Evolutionary conservation across 345 rosid species (phyloP), one percentile per base, ranked within the genome.

Genomic region (Euphorbia peplus): DNA sequence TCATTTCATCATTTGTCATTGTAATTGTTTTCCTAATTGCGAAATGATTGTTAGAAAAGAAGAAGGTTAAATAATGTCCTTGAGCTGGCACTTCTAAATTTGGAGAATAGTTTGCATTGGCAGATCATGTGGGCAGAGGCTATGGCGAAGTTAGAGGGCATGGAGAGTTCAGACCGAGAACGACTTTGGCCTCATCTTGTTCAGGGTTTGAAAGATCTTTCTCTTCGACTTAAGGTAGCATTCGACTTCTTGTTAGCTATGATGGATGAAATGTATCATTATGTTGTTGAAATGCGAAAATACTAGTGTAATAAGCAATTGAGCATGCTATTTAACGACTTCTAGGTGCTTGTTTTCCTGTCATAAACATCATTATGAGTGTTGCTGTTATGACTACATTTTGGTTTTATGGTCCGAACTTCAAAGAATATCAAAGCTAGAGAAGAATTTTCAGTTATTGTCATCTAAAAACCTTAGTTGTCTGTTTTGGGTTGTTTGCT

Each of bases 81-180:
- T 18, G 53, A 35, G 53, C 50, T 61, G 77, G 4, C 68, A 6
- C 26, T 35, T 76, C 75, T 80, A 79, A 78, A 64, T 39, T 54
- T 56, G 79, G 58, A 70, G 71, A 76, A 66, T 85, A 80, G 82
- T 83, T 83, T 81, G 78, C 71, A 47, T 75, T 70, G 78, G 70
- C 82, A 95, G 99, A 92, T 90, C 51, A 90, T 88, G 98, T 95
- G 97, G 98, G 93, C 89, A 7, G 99, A 95, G 84, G 93, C 98
- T 18, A 88, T 88, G 93, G 81, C 85, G 28, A 95, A 92, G 75
- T 85, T 95, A 60, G 98, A 92, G 81, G 97, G 98, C 37, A 92
- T 95, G 99, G 97, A 92, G 71, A 86, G 90, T 63, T 66, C 82
- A 19, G 96, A 92, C 64, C 79, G 99, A 44, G 99, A 91, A 76